A percentile compares a stretch with the other conserved stretches of the same genome.
These are phyloP conservation scores for Leccinum subfulvum DNA, from an alignment of 1,284 basidiomycete species.

Conservation along the genomic window DNA sequence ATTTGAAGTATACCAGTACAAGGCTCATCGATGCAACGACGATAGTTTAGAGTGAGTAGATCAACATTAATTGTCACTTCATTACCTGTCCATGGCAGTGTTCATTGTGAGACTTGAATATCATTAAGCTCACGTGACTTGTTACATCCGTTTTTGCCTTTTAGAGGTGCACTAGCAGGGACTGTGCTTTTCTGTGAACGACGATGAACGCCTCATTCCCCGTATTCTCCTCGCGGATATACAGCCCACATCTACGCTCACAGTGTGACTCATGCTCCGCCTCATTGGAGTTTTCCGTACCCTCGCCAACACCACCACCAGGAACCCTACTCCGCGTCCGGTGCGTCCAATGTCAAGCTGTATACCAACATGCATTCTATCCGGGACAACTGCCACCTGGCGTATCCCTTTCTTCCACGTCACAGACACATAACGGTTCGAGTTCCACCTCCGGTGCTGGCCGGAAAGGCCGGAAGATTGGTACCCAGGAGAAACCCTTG, in stretches of 20 bases:
- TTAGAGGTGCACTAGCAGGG: background rate
- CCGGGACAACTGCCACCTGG: conserved; percentile 52
- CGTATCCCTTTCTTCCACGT: conserved; percentile 8
- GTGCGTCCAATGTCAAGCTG: conserved; percentile 64
- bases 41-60: background rate
- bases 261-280: conserved; percentile 62
- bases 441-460: conserved; percentile 16
- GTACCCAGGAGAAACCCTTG: conserved; percentile 85
- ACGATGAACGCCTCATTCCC: conserved; percentile 35
- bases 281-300: conserved; percentile 74
- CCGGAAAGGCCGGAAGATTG: conserved; percentile 66
- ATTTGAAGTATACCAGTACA: background rate
- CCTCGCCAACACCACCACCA: conserved; percentile 60
- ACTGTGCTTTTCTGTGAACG: conserved; percentile 15
- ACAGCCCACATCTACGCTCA: conserved; percentile 62
- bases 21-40: background rate
- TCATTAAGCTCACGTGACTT: background rate
- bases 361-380: conserved; percentile 64
- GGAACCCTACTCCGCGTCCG: conserved; percentile 67
- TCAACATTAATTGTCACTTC: background rate
- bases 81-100: no score
- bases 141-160: background rate
- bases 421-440: conserved; percentile 17
- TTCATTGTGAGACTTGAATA: background rate
- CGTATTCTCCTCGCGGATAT: conserved; percentile 56